phyloP scores from a whole-genome alignment of 345 rosid genomes.

The Theobroma cacao region DNA sequence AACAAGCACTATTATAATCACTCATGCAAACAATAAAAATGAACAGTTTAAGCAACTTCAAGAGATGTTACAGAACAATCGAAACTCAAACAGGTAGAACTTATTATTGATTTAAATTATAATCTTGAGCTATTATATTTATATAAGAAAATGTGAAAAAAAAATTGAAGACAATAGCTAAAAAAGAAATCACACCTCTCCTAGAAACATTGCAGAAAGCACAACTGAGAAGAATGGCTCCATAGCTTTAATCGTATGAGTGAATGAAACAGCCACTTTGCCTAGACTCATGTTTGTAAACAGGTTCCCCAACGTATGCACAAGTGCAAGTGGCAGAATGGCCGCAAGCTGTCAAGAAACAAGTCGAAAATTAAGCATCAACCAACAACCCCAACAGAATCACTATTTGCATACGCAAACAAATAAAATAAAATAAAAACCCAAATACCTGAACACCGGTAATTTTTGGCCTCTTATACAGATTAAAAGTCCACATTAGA shows the following conservation, averaged over 20 bases:
- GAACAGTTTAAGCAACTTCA: background rate
- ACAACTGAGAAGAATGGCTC: slow-evolving; percentile 99
- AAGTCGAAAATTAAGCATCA: slow-evolving; percentile 7
- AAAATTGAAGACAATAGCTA: background rate
- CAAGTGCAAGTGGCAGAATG: slow-evolving; percentile 84
- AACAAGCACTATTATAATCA: background rate
- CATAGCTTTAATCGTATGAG: slow-evolving; percentile 98
- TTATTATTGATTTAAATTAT: background rate
- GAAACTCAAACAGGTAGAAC: background rate
- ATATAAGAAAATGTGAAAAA: background rate
- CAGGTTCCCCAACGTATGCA: slow-evolving; percentile 84
- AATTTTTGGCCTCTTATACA: slow-evolving; percentile 76
- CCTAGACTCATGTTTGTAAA: slow-evolving; percentile 99
- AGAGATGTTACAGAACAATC: background rate
- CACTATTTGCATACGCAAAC: background rate
- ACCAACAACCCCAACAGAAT: background rate
- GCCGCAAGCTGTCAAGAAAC: slow-evolving; percentile 60
- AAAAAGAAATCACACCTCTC: slow-evolving; percentile 56
- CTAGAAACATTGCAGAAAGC: slow-evolving; percentile 91
- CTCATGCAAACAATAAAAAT: background rate
- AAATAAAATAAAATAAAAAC: background rate
- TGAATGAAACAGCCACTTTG: slow-evolving; percentile 97
- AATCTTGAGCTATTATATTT: background rate
- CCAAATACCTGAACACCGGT: slow-evolving; percentile 55
- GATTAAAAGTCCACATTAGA: slow-evolving; percentile 78